These are phyloP conservation scores for Eucalyptus erythrocorys DNA, from an alignment of 345 rosid species.

Conservation along the genomic window DNA sequence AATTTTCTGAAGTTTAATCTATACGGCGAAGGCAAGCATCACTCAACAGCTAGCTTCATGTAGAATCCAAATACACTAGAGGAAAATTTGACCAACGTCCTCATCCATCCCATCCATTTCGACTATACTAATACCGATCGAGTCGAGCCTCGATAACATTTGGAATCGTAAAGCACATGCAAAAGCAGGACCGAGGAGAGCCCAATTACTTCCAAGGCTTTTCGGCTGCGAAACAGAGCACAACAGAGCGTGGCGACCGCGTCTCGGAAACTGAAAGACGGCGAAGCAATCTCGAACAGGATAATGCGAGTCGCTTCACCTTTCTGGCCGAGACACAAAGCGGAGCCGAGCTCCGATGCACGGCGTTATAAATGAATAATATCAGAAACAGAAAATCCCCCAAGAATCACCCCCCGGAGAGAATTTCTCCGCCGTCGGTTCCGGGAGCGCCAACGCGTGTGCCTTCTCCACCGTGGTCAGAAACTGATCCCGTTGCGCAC, in stretches of 20 bases:
- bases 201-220: background rate
- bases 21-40: accelerated
- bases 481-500: background rate
- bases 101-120: too few relatives aligned
- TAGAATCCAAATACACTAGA: too few relatives aligned
- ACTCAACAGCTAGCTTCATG: too few relatives aligned
- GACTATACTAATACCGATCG: too few relatives aligned
- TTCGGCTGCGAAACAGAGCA: background rate
- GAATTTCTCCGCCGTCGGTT: background rate
- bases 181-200: background rate
- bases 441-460: background rate
- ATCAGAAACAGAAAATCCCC: background rate
- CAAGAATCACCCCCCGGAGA: accelerated
- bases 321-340: background rate
- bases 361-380: background rate
- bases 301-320: background rate
- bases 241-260: background rate
- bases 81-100: too few relatives aligned
- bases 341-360: background rate
- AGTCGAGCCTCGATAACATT: too few relatives aligned
- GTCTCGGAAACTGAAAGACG: background rate
- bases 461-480: accelerated
- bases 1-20: too few relatives aligned
- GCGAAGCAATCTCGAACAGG: background rate
- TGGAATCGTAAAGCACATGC: background rate